Conservation (phyloP, 2,329 filamentous ascomycete species). For the Stemphylium lycopersici region DNA sequence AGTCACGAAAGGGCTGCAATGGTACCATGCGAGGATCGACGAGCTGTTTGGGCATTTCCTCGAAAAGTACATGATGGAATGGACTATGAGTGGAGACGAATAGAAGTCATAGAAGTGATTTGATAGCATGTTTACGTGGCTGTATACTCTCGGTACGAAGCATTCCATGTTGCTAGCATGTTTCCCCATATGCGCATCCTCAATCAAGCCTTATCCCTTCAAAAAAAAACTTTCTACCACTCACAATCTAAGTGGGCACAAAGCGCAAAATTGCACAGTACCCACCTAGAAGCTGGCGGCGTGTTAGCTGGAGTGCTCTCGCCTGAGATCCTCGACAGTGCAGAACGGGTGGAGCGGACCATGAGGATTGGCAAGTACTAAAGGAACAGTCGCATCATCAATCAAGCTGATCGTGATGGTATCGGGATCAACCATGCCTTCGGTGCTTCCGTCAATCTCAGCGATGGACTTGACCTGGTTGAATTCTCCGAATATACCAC, state of each 20-base stretch:
- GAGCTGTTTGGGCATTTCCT: too few relatives aligned
- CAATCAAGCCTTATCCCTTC: too few relatives aligned
- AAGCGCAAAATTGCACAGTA: neutral
- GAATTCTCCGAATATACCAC: constrained; percentile 37
- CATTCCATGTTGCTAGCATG: too few relatives aligned
- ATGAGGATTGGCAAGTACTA: constrained; percentile 21
- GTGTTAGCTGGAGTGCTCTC: constrained; percentile 13
- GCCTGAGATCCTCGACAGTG: constrained; percentile 22
- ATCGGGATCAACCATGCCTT: neutral
- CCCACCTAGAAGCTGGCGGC: neutral
- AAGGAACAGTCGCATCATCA: neutral
- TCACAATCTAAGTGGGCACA: neutral
- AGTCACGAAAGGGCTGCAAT: too few relatives aligned
- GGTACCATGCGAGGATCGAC: too few relatives aligned
- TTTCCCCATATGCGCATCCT: too few relatives aligned
- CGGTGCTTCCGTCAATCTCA: constrained; percentile 22
- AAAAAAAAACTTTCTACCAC: neutral
- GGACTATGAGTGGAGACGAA: too few relatives aligned
- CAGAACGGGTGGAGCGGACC: constrained; percentile 24
- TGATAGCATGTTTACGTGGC: too few relatives aligned
- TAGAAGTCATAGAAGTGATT: too few relatives aligned
- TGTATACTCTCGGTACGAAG: too few relatives aligned
- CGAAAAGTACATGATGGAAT: too few relatives aligned
- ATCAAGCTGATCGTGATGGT: neutral
- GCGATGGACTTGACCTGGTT: constrained; percentile 33